Percentiles rank a stretch among this genome's conserved stretches.
Conservation (phyloP, 495 filamentous ascomycete species). For the Aspergillus ellipticus region DNA sequence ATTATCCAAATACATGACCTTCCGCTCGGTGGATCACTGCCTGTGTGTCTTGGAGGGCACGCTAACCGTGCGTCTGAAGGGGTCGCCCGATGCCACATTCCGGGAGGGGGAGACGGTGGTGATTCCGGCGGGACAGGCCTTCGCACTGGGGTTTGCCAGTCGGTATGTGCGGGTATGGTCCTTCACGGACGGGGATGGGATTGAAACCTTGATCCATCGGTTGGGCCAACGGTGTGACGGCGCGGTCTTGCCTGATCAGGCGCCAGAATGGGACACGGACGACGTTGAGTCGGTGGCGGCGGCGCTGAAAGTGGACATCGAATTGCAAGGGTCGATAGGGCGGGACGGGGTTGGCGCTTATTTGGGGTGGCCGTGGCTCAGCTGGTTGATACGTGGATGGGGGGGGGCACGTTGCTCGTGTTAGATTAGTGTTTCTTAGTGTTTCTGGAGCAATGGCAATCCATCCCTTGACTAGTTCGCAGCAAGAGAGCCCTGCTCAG, state of each 20-base stretch:
- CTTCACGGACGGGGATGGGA: conserved; percentile 42
- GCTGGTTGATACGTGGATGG: neutral
- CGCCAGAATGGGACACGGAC: conserved; percentile 20
- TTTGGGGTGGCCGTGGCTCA: neutral
- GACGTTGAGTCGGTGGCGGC: conserved; percentile 15
- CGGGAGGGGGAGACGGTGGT: conserved; percentile 41
- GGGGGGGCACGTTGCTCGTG: neutral
- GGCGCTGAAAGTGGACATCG: conserved; percentile 21
- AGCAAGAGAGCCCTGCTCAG: no score
- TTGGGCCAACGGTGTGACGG: conserved; percentile 23
- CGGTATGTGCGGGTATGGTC: conserved; percentile 40
- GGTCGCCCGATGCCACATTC: conserved; percentile 22
- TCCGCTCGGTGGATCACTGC: conserved; percentile 39
- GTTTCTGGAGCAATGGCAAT: no score
- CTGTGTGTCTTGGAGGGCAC: conserved; percentile 37
- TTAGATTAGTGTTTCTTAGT: no score
- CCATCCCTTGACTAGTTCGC: no score
- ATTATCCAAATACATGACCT: conserved; percentile 33
- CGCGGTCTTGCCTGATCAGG: conserved; percentile 28
- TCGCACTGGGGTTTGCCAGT: conserved; percentile 34
- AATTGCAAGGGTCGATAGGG: conserved; percentile 1
- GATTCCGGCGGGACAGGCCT: conserved; percentile 39
- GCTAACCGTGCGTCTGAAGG: conserved; percentile 32
- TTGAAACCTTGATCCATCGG: conserved; percentile 32
- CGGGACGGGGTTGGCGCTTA: neutral